Base-by-base conservation (phyloP, 305 asterid species). In the Solanum hybrid region DNA sequence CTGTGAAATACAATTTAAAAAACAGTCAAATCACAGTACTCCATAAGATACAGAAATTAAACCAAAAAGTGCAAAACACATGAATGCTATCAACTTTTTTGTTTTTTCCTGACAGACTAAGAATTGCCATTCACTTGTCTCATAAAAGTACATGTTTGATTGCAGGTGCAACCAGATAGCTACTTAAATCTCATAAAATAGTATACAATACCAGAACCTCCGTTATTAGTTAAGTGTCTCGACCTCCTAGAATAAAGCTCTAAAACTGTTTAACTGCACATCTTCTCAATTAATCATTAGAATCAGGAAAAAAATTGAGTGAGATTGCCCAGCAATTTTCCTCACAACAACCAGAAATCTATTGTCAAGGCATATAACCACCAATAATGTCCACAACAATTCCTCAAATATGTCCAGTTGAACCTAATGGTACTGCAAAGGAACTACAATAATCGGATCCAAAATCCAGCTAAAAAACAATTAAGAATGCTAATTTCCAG, bases 1-100 rank as follows among this genome's bases (percentile, higher is more conserved):
- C 98, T 95, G 91, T 88, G 89, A 81, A 89, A 89, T 84, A 77
- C 34, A 87, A 42, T 37, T 56, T 51, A 22, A 71, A 12, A 60
- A 29, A 1, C 19, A 6, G 11, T 51, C 32, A 26, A 76, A 31
- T 31, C 80, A 75, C 80, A 31, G 24, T 42, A 31, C 38, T 75
- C 38, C 40, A 31, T 37, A 22, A 87, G 51, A 87, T 73, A 31
- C 51, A 19, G 73, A 36, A 75, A 79, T 37, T 42, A 89, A 34
- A 24, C 27, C 37, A 11, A 77, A 11, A 86, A 38, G 11, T 45
- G 71, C 19, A 38, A 13, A 42, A 37, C 35, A 51, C 76, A 77
- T 15, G 38, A 87, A 87, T 60, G 34, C 45, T 75, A 87, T 72
- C 73, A 79, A 40, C 22, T n/a, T 79, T 37, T 22, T 13, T n/a